Percentiles rank a stretch among this genome's conserved stretches.
These are phyloP conservation scores for Claviceps digitariae DNA, from an alignment of 2,329 filamentous ascomycete genomes.

Conservation along the genomic window DNA sequence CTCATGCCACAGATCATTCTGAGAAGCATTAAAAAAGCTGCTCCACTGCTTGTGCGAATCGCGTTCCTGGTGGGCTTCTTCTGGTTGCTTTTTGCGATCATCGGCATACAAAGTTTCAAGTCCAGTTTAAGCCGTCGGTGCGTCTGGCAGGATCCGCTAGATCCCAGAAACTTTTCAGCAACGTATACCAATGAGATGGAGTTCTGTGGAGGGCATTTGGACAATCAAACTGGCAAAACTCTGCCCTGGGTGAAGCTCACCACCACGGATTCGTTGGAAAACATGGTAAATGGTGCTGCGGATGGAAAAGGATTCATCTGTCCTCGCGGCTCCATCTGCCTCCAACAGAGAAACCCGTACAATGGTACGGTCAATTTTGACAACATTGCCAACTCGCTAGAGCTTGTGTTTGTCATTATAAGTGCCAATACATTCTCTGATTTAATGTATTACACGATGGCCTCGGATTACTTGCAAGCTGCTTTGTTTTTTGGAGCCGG, in stretches of 20 bases:
- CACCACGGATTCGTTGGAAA: constrained; percentile 22
- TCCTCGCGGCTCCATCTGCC: constrained; percentile 67
- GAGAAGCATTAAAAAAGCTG: constrained; percentile 87
- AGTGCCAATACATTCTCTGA: constrained; percentile 95
- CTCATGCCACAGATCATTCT: constrained; percentile 58
- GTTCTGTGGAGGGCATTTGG: constrained; percentile 76
- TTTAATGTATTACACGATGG: constrained; percentile 82
- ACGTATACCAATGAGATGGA: constrained; percentile 53
- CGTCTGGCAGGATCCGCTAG: constrained; percentile 56
- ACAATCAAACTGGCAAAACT: constrained; percentile 40
- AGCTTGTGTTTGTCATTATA: constrained; percentile 96
- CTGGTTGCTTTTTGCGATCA: constrained; percentile 93
- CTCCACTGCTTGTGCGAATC: constrained; percentile 80
- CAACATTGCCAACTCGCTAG: constrained; percentile 81
- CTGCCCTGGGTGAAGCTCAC: constrained; percentile 52
- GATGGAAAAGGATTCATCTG: constrained; percentile 77
- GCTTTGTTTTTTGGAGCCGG: constrained; percentile 62
- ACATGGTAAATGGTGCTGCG: constrained; percentile 36
- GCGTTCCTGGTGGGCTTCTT: constrained; percentile 94
- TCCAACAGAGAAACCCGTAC: constrained; percentile 66
- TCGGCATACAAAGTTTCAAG: constrained; percentile 94
- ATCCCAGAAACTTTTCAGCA: constrained; percentile 38
- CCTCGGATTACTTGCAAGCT: constrained; percentile 79
- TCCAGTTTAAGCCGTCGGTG: constrained; percentile 65
- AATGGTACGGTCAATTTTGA: constrained; percentile 87